A percentile compares a stretch with the other conserved stretches of the same genome.
Conservation (phyloP, 179 eudicot species). For the Carnegiea gigantea region DNA sequence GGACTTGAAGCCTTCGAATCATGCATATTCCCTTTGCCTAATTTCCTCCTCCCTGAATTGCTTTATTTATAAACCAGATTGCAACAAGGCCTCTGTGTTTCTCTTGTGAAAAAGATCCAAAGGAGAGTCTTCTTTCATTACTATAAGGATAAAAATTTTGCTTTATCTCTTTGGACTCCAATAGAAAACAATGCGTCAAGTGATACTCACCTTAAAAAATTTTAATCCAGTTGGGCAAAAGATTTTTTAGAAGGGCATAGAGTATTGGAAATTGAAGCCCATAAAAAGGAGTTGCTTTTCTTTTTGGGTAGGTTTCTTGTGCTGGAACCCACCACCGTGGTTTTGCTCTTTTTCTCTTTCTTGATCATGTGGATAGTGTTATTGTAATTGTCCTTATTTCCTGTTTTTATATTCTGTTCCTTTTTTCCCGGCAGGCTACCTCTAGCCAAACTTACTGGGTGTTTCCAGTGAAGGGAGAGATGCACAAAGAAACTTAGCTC, state of each 20-base stretch:
- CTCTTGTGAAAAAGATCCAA: no score
- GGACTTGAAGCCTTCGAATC: no score
- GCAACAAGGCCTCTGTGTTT: no score
- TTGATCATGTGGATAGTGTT: not conserved
- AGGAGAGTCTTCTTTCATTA: no score
- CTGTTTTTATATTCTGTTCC: constrained; percentile 6
- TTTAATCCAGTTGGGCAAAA: no score
- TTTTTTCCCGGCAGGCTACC: constrained; percentile 9
- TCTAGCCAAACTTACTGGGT: not conserved
- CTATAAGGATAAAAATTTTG: no score
- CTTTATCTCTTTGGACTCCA: no score
- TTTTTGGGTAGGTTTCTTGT: not conserved
- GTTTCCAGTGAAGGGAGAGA: not conserved
- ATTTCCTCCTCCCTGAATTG: no score
- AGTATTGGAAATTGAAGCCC: not conserved
- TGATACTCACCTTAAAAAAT: no score
- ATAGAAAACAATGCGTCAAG: no score
- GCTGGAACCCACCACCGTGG: not conserved
- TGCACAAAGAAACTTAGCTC: not conserved
- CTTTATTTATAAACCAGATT: no score
- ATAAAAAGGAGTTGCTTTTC: not conserved
- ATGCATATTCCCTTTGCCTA: no score
- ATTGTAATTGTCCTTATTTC: constrained; percentile 3
- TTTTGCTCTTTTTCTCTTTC: not conserved
- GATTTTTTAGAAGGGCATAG: not conserved